Percentiles rank a stretch among this genome's conserved stretches.
These are phyloP conservation scores for Brassica juncea DNA, from an alignment of 345 rosid species.

Conservation along the genomic window DNA sequence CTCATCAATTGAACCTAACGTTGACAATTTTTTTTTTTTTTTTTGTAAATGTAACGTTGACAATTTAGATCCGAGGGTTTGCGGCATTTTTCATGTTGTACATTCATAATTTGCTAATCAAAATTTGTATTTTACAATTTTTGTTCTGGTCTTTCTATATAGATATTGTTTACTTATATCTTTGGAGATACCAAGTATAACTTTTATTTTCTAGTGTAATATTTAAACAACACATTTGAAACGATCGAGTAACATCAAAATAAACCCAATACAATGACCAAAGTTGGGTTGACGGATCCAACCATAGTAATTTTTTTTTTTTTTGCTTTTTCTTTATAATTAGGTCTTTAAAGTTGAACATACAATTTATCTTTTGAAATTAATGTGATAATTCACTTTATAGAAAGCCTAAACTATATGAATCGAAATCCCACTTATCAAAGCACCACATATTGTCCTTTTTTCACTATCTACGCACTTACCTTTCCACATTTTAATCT, in stretches of 20 bases:
- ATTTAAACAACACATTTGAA: neutral
- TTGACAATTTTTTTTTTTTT: neutral
- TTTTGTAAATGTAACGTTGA: neutral
- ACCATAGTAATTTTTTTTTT: neutral
- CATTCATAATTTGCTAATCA: neutral
- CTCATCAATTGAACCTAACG: conserved; percentile 4
- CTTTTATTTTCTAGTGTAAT: neutral
- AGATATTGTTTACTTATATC: neutral
- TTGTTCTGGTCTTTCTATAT: neutral
- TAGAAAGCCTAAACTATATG: conserved; percentile 41
- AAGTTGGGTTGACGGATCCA: neutral
- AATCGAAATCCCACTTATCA: conserved; percentile 47
- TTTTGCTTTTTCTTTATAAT: neutral
- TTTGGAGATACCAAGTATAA: neutral
- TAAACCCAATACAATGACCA: conserved; percentile 1
- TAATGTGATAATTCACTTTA: conserved; percentile 40
- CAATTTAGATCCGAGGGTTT: neutral
- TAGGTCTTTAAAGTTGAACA: neutral
- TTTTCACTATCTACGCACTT: conserved; percentile 18
- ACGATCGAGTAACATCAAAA: neutral
- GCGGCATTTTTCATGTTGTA: conserved; percentile 6
- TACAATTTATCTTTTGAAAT: conserved; percentile 5
- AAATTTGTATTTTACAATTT: neutral
- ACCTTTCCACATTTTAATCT: conserved; percentile 11
- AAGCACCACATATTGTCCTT: conserved; percentile 16